phyloP scores from a whole-genome alignment of 257 asterid genomes.

The Mitragyna speciosa region DNA sequence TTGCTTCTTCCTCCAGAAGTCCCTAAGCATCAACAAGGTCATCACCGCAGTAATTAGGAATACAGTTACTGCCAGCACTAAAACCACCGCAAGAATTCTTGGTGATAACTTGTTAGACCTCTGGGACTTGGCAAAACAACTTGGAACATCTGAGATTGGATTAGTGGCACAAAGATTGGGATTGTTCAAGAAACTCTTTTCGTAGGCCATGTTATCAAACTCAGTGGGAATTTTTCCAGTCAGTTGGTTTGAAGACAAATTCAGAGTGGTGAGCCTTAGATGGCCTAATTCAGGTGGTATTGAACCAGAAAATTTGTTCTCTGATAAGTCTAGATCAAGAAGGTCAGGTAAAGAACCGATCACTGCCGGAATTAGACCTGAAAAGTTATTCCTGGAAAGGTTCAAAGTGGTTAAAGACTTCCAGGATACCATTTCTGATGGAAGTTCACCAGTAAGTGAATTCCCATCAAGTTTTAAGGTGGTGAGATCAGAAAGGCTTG shows the following conservation, averaged over 20 bases:
- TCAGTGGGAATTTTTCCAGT: constrained; percentile 59
- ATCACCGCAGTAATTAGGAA: constrained; percentile 28
- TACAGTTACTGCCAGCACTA: constrained; percentile 40
- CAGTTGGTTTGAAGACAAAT: constrained; percentile 65
- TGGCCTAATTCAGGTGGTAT: constrained; percentile 64
- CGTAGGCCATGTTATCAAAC: constrained; percentile 72
- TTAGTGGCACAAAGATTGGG: constrained; percentile 54
- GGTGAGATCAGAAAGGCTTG: constrained; percentile 50
- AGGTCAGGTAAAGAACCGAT: constrained; percentile 60
- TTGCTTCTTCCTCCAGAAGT: constrained; percentile 57
- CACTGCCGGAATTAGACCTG: constrained; percentile 57
- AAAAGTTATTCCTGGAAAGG: constrained; percentile 54
- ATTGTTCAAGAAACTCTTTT: constrained; percentile 59
- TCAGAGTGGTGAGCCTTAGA: constrained; percentile 53
- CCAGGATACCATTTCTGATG: constrained; percentile 65
- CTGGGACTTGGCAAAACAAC: constrained; percentile 34
- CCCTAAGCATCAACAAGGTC: constrained; percentile 43
- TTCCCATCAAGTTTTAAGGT: constrained; percentile 66
- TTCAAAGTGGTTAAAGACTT: constrained; percentile 47
- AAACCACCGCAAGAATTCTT: constrained; percentile 40
- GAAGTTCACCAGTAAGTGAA: constrained; percentile 62
- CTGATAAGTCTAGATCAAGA: constrained; percentile 61
- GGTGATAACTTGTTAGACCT: constrained; percentile 41
- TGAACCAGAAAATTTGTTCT: constrained; percentile 59
- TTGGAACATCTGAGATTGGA: constrained; percentile 37